Conservation (phyloP, 2,329 filamentous ascomycete genomes). For the Calonectria hongkongensis region DNA sequence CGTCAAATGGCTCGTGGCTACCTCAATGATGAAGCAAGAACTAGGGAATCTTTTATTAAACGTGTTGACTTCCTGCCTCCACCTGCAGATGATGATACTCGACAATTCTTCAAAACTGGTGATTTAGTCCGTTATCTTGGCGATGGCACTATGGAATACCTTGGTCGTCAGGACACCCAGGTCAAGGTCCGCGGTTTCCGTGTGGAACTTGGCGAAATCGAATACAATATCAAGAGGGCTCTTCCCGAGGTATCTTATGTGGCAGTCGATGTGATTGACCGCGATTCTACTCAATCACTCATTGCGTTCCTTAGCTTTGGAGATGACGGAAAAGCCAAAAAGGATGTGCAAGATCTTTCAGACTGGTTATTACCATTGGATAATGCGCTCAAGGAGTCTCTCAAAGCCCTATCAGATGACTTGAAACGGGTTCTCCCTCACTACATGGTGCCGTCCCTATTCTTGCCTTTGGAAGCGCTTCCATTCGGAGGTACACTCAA, state of each 20-base stretch:
- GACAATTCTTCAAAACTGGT: slow-evolving; percentile 59
- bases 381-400: no score
- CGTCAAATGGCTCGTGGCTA: slow-evolving; percentile 51
- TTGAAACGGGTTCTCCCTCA: no score
- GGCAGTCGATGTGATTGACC: slow-evolving; percentile 38
- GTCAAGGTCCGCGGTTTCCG: slow-evolving; percentile 58
- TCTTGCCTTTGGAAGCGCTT: slow-evolving; percentile 38
- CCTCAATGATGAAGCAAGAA: slow-evolving; percentile 36
- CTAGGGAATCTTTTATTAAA: slow-evolving; percentile 41
- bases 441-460: slow-evolving; percentile 2
- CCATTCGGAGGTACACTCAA: slow-evolving; percentile 46
- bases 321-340: neutral
- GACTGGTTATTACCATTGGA: neutral
- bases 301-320: slow-evolving; percentile 27
- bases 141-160: slow-evolving; percentile 53
- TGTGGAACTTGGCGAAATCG: slow-evolving; percentile 56
- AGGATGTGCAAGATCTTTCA: neutral
- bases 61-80: neutral
- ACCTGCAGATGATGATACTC: neutral
- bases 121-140: slow-evolving; percentile 52
- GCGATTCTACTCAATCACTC: slow-evolving; percentile 25
- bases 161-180: slow-evolving; percentile 55
- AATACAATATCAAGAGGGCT: slow-evolving; percentile 45
- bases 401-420: no score
- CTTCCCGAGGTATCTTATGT: slow-evolving; percentile 42